Conservation (phyloP, 78 protist species). For the Tieghemostelium lacteum region DNA sequence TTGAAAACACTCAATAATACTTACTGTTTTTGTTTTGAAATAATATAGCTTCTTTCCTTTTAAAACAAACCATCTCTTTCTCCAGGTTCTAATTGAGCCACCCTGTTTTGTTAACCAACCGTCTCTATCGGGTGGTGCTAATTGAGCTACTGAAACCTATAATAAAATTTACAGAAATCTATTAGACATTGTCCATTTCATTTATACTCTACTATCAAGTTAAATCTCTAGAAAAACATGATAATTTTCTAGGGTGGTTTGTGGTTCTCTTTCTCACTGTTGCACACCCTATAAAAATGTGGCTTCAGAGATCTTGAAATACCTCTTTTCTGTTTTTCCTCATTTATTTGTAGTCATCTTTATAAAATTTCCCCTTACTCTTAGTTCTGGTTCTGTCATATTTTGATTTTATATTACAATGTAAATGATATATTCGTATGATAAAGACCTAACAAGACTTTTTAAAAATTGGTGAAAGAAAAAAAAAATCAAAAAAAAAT, state of each 20-base stretch:
- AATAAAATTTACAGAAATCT: too few relatives aligned
- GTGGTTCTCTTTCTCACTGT: too few relatives aligned
- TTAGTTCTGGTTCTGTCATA: constrained; percentile 18
- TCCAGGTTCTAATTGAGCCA: constrained; percentile 85
- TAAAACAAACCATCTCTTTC: constrained; percentile 83
- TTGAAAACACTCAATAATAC: too few relatives aligned
- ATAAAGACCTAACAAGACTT: too few relatives aligned
- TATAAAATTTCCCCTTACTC: background rate
- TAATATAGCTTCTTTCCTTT: constrained; percentile 80
- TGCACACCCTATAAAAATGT: too few relatives aligned
- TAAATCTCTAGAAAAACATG: background rate
- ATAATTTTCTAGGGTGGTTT: background rate
- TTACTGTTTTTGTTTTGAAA: constrained; percentile 69
- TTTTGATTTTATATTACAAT: too few relatives aligned
- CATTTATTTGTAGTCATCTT: too few relatives aligned
- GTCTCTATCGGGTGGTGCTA: constrained; percentile 82
- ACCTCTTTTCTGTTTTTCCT: too few relatives aligned
- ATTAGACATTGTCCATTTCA: background rate
- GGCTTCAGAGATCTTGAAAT: too few relatives aligned
- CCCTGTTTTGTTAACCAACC: constrained; percentile 88
- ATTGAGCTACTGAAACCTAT: constrained; percentile 61
- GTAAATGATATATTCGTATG: too few relatives aligned
- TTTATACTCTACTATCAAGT: background rate
- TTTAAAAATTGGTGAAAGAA: too few relatives aligned
- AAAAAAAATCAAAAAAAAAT: too few relatives aligned